Conservation (phyloP, 1,284 basidiomycete genomes). For the Sporisorium sorghi region DNA sequence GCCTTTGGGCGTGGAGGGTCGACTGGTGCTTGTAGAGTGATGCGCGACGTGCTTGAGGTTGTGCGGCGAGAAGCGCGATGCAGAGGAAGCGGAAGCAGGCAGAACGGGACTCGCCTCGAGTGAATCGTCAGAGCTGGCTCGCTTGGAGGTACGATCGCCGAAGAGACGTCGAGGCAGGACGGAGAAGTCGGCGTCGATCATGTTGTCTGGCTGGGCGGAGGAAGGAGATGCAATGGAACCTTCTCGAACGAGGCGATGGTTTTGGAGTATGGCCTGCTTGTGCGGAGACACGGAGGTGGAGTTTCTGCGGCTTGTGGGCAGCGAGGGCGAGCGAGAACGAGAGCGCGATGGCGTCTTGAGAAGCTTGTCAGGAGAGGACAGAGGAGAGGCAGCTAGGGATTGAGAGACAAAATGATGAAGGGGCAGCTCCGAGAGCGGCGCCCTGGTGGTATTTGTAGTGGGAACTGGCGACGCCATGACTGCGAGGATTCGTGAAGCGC, state of each 20-base stretch:
- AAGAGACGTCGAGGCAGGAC: conserved; percentile 34
- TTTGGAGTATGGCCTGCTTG: conserved; percentile 45
- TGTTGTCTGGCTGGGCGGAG: conserved; percentile 17
- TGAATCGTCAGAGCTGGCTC: conserved; percentile 10
- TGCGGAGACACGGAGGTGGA: conserved; percentile 46
- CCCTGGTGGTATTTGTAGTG: conserved; percentile 17
- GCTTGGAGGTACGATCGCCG: conserved; percentile 8
- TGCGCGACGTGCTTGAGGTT: conserved; percentile 35
- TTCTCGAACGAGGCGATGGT: conserved; percentile 39
- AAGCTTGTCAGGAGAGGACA: conserved; percentile 15
- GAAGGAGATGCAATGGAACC: conserved; percentile 33
- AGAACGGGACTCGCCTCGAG: conserved; percentile 32
- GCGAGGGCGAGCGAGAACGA: conserved; percentile 40
- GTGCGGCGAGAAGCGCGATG: conserved; percentile 37
- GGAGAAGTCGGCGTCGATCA: conserved; percentile 14
- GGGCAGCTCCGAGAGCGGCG: conserved; percentile 37
- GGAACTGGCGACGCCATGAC: conserved; percentile 23
- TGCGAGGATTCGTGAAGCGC: neutral
- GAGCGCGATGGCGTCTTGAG: conserved; percentile 45
- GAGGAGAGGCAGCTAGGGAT: conserved; percentile 34
- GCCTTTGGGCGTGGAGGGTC: conserved; percentile 35
- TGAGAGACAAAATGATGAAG: conserved; percentile 42
- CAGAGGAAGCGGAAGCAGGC: neutral
- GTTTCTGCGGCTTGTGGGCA: conserved; percentile 27
- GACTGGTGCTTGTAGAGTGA: conserved; percentile 19